Evolutionary conservation across 352 stramenopile genomes (phyloP), one percentile per base, ranked within the genome.

Genomic region (Peronospora tabacina): DNA sequence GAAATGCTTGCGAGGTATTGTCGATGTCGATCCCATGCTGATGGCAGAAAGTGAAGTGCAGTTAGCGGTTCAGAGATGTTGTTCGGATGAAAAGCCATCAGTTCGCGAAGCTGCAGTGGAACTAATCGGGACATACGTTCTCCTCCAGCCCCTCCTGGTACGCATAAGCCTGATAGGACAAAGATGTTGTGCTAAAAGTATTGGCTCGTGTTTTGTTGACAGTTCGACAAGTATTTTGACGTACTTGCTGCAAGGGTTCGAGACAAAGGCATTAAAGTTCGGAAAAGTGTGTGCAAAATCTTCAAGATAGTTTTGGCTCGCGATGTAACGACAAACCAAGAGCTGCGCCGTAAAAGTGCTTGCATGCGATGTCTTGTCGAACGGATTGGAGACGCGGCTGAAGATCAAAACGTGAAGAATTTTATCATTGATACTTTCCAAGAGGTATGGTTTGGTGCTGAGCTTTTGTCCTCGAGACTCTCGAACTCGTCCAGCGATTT

Each of bases 351-450:
- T 13, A 71, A 82, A 53, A 89, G 75, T 39, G 60, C 60, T 16
- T 90, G 78, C 36, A 87, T 91, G 68, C 60, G 72, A 16, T 82
- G 70, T 36, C 49, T 94, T 20, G 80, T 92, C 42, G 78, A 91
- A 55, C 65, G 81, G 29, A 70, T 94, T 50, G 81, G 80, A 29
- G 72, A 92, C 26, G 47, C 68, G 4, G 54, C 66, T 15, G 83
- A 94, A 56, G 77, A 90, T 46, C 73, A 84, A 49, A 29, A 50
- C 6, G 49, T 94, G n/a, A 94, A 92, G 48, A 87, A 90, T 33
- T 89, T 81, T 28, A 79, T 94, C 44, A 86, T 92, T 16, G 75
- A 89, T 38, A 90, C 74, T 7, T 88, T 94, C 17, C 81, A 92
- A 60, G 83, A 94, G 37, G 55, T 87, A 22, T 94, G 83, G 83